phyloP scores from a whole-genome alignment of 176 grass and related monocot species.

The Ampelocalamus luodianensis region DNA sequence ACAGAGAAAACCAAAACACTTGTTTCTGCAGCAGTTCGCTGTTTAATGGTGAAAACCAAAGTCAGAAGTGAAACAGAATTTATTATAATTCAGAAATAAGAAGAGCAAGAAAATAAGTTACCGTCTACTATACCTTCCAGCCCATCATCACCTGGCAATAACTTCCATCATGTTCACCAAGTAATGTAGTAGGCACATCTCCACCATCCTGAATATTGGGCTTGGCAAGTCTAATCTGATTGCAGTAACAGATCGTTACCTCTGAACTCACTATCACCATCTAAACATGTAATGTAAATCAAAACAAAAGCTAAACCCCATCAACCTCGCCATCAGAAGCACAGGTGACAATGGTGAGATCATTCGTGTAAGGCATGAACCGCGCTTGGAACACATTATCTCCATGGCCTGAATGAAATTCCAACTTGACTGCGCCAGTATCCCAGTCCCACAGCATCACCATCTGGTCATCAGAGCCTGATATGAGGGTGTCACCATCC shows the following conservation, averaged over 20 bases:
- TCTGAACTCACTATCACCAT: constrained; percentile 2
- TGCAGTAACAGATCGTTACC: constrained; percentile 9
- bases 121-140: background rate
- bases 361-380: constrained; percentile 81
- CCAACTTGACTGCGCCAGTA: constrained; percentile 55
- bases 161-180: constrained; percentile 63
- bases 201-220: constrained; percentile 61
- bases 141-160: background rate
- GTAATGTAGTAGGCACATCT: constrained; percentile 66
- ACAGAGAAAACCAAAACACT: background rate
- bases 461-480: constrained; percentile 79
- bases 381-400: constrained; percentile 79
- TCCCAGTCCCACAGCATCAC: constrained; percentile 90
- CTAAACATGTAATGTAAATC: background rate
- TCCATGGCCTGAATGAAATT: constrained; percentile 80
- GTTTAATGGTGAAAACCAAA: background rate
- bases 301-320: background rate
- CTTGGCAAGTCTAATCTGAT: constrained; percentile 73
- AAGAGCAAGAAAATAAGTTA: background rate
- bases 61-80: background rate
- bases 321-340: constrained; percentile 85
- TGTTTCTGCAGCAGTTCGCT: background rate
- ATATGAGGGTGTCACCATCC: constrained; percentile 61
- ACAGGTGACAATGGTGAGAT: constrained; percentile 77
- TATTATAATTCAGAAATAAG: constrained; percentile 15